Conservation (phyloP, 163 green algal species). For the Coccomyxa subellipsoidea region DNA sequence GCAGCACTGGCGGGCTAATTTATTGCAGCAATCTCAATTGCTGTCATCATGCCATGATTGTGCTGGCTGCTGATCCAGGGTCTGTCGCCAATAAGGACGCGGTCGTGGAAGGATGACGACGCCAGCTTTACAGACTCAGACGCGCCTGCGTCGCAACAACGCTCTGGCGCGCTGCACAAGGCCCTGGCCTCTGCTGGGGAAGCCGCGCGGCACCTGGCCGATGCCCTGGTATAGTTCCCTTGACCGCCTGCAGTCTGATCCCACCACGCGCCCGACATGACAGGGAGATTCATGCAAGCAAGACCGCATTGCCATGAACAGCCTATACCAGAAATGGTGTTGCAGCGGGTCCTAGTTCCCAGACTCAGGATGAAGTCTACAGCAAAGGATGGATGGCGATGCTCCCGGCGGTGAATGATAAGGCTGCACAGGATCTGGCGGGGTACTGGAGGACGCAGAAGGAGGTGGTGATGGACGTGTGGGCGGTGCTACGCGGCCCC, state of each 20-base stretch:
- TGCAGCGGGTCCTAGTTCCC: too few relatives aligned
- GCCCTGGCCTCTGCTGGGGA: conserved; percentile 7
- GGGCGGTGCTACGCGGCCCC: conserved; percentile 39
- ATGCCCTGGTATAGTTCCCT: background rate
- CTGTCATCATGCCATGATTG: background rate
- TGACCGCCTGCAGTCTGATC: too few relatives aligned
- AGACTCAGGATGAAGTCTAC: too few relatives aligned
- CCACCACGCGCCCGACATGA: too few relatives aligned
- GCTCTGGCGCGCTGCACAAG: background rate
- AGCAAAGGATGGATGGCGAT: too few relatives aligned
- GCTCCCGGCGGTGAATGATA: too few relatives aligned
- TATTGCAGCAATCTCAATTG: background rate
- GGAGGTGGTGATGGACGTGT: conserved; percentile 55
- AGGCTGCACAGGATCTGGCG: background rate
- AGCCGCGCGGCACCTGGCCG: background rate
- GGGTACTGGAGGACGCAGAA: conserved; percentile 46
- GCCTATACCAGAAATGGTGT: too few relatives aligned
- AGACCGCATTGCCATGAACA: too few relatives aligned
- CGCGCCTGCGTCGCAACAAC: background rate
- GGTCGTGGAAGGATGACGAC: background rate
- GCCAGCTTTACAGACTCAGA: background rate
- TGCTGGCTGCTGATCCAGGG: background rate
- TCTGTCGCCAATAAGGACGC: background rate
- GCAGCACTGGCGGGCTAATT: background rate
- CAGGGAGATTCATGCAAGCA: too few relatives aligned